These are phyloP conservation scores for apple (Malus domestica) DNA, from an alignment of 306 rosid species.

Conservation along the genomic window DNA sequence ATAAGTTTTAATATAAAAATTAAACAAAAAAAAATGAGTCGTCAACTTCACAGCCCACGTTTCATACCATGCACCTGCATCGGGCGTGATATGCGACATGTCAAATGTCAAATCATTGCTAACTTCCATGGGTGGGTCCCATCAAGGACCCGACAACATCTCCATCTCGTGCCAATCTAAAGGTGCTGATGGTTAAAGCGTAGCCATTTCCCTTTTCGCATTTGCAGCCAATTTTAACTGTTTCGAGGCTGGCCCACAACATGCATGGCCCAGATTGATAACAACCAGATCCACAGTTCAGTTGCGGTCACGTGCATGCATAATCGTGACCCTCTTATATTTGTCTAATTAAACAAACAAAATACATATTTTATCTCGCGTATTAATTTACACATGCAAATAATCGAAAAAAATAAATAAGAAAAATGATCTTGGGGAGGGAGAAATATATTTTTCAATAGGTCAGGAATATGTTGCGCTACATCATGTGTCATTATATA, in stretches of 20 bases:
- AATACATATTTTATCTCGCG: neutral
- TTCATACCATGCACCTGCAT: constrained; percentile 3
- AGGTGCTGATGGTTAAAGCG: constrained; percentile 32
- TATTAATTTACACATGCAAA: neutral
- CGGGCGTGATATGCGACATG: constrained; percentile 23
- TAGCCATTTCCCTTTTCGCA: constrained; percentile 24
- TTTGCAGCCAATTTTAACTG: constrained; percentile 11
- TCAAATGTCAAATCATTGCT: constrained; percentile 47
- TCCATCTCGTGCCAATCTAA: constrained; percentile 23
- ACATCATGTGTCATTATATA: too few species aligned
- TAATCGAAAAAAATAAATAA: neutral
- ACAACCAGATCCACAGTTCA: constrained; percentile 60
- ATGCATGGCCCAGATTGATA: constrained; percentile 43
- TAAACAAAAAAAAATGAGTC: neutral
- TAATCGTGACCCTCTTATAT: constrained; percentile 14
- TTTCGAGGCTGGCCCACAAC: constrained; percentile 3
- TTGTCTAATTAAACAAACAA: neutral
- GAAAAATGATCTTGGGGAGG: neutral
- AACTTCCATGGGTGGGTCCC: constrained; percentile 23
- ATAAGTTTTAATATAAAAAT: neutral
- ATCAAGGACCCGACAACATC: neutral
- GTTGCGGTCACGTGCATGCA: constrained; percentile 75
- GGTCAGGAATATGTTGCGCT: accelerated
- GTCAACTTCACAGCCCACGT: neutral
- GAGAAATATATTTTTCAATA: too few species aligned